Conservation (phyloP, 306 rosid species). For the Dalbergia cultrata region DNA sequence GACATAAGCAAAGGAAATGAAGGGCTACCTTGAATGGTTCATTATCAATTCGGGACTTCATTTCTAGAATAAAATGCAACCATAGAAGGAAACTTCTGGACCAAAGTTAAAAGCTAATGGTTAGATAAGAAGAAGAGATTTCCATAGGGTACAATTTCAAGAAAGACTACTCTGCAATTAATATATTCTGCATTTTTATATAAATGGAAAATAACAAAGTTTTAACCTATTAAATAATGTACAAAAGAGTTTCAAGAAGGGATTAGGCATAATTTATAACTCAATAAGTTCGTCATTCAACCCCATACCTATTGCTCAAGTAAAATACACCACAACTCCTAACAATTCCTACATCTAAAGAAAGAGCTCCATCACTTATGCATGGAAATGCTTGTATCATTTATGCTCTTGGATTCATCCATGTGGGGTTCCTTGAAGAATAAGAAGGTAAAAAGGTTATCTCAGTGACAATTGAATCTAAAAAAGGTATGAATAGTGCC, state of each 20-base stretch:
- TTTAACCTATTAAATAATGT: no score
- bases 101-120: neutral
- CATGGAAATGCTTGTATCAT: slow-evolving; percentile 77
- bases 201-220: no score
- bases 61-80: slow-evolving; percentile 89
- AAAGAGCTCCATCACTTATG: slow-evolving; percentile 86
- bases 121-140: no score
- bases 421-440: no score
- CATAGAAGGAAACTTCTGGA: slow-evolving; percentile 94
- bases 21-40: slow-evolving; percentile 74
- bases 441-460: no score
- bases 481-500: no score
- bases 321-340: slow-evolving; percentile 66
- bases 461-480: no score
- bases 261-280: slow-evolving; percentile 5
- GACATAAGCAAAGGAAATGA: neutral
- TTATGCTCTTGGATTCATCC: slow-evolving; percentile 59
- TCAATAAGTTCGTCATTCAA: slow-evolving; percentile 28
- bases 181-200: no score
- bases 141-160: no score
- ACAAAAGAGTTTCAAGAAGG: neutral
- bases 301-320: slow-evolving; percentile 78
- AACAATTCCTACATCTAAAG: slow-evolving; percentile 90
- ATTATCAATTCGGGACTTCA: slow-evolving; percentile 84
- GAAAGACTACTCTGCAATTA: no score